Conservation (phyloP, 306 rosid species). For the Cicer chorassanicum region DNA sequence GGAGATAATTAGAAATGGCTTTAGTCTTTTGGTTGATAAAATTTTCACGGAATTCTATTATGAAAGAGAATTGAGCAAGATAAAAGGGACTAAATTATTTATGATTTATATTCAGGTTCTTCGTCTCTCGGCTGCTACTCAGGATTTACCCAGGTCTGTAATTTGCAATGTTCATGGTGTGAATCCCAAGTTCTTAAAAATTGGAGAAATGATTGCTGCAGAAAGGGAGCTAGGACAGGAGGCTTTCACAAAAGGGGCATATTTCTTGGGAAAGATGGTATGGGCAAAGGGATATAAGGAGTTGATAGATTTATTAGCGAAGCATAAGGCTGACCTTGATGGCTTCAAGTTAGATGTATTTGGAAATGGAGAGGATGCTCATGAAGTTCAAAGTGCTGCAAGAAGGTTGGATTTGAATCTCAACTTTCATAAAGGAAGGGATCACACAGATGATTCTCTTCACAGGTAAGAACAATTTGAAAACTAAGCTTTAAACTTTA, state of each 20-base stretch:
- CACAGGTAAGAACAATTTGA: constrained; percentile 72
- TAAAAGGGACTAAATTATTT: constrained; percentile 27
- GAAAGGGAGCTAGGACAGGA: constrained; percentile 81
- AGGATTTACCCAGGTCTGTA: constrained; percentile 87
- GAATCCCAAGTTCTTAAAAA: constrained; percentile 89
- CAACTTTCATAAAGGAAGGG: constrained; percentile 93
- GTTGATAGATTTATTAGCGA: constrained; percentile 80
- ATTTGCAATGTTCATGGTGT: constrained; percentile 98
- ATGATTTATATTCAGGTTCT: constrained; percentile 69
- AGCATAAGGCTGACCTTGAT: constrained; percentile 76
- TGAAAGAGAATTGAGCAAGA: constrained; percentile 28
- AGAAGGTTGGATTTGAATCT: constrained; percentile 80
- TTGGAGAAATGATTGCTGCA: constrained; percentile 80
- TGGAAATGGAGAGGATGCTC: constrained; percentile 96
- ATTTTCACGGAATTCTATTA: constrained; percentile 15
- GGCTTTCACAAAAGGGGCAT: constrained; percentile 91
- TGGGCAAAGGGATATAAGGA: constrained; percentile 98
- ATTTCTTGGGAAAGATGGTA: constrained; percentile 98
- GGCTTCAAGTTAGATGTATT: constrained; percentile 91
- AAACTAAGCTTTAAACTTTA: constrained; percentile 20
- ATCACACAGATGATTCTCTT: constrained; percentile 92
- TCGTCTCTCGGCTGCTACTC: constrained; percentile 97
- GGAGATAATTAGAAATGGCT: constrained; percentile 28
- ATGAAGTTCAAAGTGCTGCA: constrained; percentile 86
- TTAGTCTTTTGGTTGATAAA: constrained; percentile 17